Conservation (phyloP, 148 eudicot species). For the Cornus suecica region DNA sequence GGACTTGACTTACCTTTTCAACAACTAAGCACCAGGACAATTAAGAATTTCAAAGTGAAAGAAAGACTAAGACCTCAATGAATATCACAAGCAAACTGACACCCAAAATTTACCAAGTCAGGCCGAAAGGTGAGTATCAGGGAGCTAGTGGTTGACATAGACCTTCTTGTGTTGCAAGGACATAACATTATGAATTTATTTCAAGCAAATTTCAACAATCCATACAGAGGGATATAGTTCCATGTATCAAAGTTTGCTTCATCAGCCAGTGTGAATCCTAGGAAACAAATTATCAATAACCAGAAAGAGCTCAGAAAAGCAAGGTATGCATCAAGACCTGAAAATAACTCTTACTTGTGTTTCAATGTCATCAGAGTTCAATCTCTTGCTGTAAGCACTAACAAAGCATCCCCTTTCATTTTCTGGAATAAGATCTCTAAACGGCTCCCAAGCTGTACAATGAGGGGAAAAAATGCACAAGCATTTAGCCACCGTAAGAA, state of each 20-base stretch:
- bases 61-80: too few species aligned
- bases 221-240: not conserved
- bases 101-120: too few species aligned
- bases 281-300: not conserved
- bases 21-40: too few species aligned
- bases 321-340: not conserved
- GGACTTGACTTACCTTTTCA: too few species aligned
- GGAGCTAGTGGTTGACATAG: too few species aligned
- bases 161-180: conserved; percentile 1
- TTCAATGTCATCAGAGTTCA: conserved; percentile 71
- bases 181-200: not conserved
- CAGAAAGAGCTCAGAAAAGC: not conserved
- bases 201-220: not conserved
- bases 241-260: not conserved
- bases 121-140: too few species aligned
- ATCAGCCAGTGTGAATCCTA: not conserved
- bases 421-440: conserved; percentile 96
- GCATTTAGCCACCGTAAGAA: not conserved
- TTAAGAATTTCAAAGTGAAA: too few species aligned
- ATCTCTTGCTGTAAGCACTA: conserved; percentile 81
- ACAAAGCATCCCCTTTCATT: conserved; percentile 78
- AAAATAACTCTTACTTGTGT: conserved; percentile 57
- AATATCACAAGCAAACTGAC: too few species aligned
- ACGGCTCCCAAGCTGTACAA: conserved; percentile 85
- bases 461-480: conserved; percentile 9